Percentiles rank a stretch among this genome's conserved stretches.
phyloP scores from a whole-genome alignment of 1,284 basidiomycete genomes.

The Ceratobasidium sp. region DNA sequence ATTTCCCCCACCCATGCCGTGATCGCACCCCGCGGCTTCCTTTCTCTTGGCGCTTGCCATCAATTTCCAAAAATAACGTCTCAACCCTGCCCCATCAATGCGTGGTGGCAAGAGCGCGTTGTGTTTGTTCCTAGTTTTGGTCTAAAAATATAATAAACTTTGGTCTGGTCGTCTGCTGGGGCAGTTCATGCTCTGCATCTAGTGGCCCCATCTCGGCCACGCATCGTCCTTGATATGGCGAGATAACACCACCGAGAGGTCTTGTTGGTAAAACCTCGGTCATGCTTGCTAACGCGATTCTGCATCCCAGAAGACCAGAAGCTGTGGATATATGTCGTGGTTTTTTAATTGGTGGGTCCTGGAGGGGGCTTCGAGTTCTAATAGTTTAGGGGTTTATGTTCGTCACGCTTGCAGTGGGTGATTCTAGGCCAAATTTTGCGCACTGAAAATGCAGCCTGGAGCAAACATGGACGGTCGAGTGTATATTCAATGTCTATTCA shows the following conservation, averaged over 20 bases:
- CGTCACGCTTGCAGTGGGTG: no score
- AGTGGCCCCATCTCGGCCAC: not conserved
- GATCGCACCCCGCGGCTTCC: slow-evolving; percentile 8
- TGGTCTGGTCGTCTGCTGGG: not conserved
- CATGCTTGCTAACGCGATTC: not conserved
- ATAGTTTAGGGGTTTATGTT: no score
- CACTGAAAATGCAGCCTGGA: no score
- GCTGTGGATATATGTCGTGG: no score
- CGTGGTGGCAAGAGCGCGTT: not conserved
- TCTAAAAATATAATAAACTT: not conserved
- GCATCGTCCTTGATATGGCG: not conserved
- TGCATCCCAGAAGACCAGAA: not conserved
- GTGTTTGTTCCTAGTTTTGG: not conserved
- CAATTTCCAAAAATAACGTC: slow-evolving; percentile 33
- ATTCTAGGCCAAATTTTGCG: no score
- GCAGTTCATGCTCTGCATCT: not conserved
- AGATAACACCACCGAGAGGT: not conserved
- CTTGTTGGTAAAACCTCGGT: not conserved
- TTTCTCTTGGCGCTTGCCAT: slow-evolving; percentile 16
- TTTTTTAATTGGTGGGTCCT: no score
- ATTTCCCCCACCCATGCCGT: slow-evolving; percentile 15
- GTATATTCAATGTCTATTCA: no score
- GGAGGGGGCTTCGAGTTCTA: no score
- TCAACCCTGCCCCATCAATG: slow-evolving; percentile 14
- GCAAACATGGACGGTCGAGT: no score